Conservation (phyloP, 805 yeast species). For the Kazachstania psychrophila region DNA sequence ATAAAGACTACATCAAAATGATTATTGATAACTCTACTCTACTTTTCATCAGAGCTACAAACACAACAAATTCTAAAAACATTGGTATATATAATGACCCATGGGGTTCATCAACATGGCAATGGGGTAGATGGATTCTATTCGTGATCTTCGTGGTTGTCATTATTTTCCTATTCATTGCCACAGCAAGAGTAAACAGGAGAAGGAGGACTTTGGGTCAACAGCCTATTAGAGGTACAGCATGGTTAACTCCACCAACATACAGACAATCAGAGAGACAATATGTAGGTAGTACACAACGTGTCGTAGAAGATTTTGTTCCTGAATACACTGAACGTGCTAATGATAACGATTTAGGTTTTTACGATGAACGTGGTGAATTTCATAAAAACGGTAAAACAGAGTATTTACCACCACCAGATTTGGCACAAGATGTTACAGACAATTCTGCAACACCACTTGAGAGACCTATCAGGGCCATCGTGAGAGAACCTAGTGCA, state of each 20-base stretch:
- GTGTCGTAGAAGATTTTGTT: constrained; percentile 40
- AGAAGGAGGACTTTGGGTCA: constrained; percentile 37
- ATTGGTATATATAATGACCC: constrained; percentile 13
- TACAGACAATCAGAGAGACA: constrained; percentile 58
- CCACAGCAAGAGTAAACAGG: constrained; percentile 47
- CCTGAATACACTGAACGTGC: constrained; percentile 63
- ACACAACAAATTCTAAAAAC: neutral
- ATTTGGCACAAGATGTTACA: constrained; percentile 35
- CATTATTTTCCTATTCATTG: constrained; percentile 37
- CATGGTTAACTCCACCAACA: constrained; percentile 83
- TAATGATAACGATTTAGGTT: constrained; percentile 68
- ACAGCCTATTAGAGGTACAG: constrained; percentile 62
- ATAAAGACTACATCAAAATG: no score
- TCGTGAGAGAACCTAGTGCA: constrained; percentile 7
- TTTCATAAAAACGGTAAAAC: constrained; percentile 34
- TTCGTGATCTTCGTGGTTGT: constrained; percentile 51
- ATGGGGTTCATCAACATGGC: constrained; percentile 17
- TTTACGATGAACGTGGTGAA: constrained; percentile 55
- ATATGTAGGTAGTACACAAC: constrained; percentile 28
- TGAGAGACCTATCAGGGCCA: constrained; percentile 15
- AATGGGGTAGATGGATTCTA: constrained; percentile 51
- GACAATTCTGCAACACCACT: constrained; percentile 39
- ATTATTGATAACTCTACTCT: neutral
- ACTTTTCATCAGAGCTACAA: constrained; percentile 1
- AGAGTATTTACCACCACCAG: constrained; percentile 24